These are phyloP conservation scores for Umbelopsis ramanniana DNA, from an alignment of 192 early-diverging fungal species.

Conservation along the genomic window DNA sequence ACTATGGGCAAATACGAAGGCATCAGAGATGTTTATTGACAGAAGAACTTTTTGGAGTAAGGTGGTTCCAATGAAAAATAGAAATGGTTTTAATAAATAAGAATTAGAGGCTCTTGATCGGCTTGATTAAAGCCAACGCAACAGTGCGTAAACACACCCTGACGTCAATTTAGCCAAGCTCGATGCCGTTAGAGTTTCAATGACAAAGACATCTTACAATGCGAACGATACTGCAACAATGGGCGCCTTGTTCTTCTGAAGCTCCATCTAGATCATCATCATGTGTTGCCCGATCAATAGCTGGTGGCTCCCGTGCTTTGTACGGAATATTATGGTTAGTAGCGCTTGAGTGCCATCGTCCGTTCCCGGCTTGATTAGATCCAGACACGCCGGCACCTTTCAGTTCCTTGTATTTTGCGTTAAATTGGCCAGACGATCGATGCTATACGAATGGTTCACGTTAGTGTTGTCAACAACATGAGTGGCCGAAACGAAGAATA, in stretches of 20 bases:
- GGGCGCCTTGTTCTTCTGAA: neutral
- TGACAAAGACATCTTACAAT: slow-evolving; percentile 1
- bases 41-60: neutral
- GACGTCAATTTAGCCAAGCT: neutral
- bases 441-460: neutral
- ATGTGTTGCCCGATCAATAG: neutral
- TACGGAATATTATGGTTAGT: neutral
- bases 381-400: neutral
- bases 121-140: no score
- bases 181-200: neutral
- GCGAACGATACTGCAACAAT: neutral
- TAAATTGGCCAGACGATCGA: neutral
- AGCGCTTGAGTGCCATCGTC: neutral
- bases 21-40: no score
- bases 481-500: no score
- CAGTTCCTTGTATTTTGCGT: neutral
- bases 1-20: no score
- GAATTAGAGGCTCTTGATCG: no score
- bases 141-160: neutral
- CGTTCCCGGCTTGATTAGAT: no score
- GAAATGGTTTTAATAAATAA: no score
- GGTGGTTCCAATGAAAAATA: neutral
- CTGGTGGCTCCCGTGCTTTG: slow-evolving; percentile 4
- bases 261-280: neutral
- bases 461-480: no score